Evolutionary conservation across 2,329 filamentous ascomycete genomes (phyloP).

Genomic region (Penicillium sp.): DNA sequence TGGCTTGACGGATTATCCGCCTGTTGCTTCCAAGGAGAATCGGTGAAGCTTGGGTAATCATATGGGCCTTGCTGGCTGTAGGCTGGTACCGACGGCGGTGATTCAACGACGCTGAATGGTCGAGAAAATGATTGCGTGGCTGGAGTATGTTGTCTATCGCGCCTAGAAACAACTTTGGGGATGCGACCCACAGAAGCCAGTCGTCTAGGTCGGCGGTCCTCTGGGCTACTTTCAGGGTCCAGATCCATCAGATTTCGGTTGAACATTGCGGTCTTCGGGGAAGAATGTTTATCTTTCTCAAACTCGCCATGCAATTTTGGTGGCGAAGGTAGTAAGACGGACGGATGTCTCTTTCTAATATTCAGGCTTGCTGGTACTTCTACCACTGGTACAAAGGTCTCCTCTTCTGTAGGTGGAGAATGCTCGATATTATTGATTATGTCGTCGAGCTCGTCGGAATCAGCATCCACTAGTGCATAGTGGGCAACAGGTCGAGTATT

Average conservation of each 20-base stretch:
- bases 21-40: slow-evolving; percentile 21
- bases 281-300: slow-evolving; percentile 28
- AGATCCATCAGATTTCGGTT: slow-evolving; percentile 26
- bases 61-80: slow-evolving; percentile 25
- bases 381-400: slow-evolving; percentile 20
- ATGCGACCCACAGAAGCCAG: slow-evolving; percentile 82
- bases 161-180: slow-evolving; percentile 71
- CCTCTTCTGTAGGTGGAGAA: slow-evolving; percentile 41
- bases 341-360: slow-evolving; percentile 36
- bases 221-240: slow-evolving; percentile 15
- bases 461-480: slow-evolving; percentile 57
- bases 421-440: slow-evolving; percentile 40
- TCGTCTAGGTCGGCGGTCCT: slow-evolving; percentile 57
- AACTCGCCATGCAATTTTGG: slow-evolving; percentile 38
- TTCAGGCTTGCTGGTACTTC: slow-evolving; percentile 31
- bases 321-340: slow-evolving; percentile 45
- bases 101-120: slow-evolving; percentile 62
- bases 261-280: slow-evolving; percentile 39
- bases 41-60: slow-evolving; percentile 25
- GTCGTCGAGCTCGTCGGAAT: slow-evolving; percentile 41
- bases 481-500: slow-evolving; percentile 53
- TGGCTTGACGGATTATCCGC: slow-evolving; percentile 25
- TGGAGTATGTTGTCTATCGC: slow-evolving; percentile 61
- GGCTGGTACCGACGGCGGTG: slow-evolving; percentile 39
- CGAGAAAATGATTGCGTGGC: slow-evolving; percentile 81